Base-by-base conservation (phyloP, 192 early-diverging fungal genomes). In the Coemansia sp. region DNA sequence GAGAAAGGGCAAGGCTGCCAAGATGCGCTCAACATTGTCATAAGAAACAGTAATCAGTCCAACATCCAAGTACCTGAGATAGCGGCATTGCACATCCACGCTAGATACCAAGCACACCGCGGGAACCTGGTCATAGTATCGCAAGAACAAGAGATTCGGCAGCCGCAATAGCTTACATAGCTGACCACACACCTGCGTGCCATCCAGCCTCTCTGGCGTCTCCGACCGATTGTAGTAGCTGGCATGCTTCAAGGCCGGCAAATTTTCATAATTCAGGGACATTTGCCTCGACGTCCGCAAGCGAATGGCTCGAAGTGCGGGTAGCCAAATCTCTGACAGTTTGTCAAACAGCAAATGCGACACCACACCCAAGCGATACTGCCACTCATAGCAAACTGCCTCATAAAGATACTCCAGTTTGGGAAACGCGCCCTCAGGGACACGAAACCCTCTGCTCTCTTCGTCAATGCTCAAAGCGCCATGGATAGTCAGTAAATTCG, bases 311-410 rank as follows among this genome's bases (percentile, higher is more conserved):
- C 38, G 53, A 0, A 77, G 39, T 18, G 34, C 12, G 5, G 68
- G 69, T 7, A 77, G 47, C 10, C 4, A n/a, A 12, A 39, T 60
- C 20, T 6, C 36, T 31, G 48, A 16, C 2, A 77, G 41, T 9
- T 42, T 60, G 59, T 67, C 57, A 25, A 66, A 41, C 6, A 77
- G 57, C 39, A 69, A 35, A 12, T 77, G 75, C 11, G 75, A 62
- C 2, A 62, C 59, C 7, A 61, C 50, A 2, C 68, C 62, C 23
- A 28, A 14, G 13, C 42, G 12, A 28, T 64, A 6, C 28, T 76
- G 75, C 69, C 69, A 71, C 6, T 1, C 9, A 25, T 60, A 56
- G 2, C 25, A 35, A 13, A 47, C 12, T 0, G 36, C 50, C 26
- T 77, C 65, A 21, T 68, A 45, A 16, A 77, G 20, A 25, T 61